Conservation (phyloP, 2,329 filamentous ascomycete genomes). For the Meredithiella fracta region DNA sequence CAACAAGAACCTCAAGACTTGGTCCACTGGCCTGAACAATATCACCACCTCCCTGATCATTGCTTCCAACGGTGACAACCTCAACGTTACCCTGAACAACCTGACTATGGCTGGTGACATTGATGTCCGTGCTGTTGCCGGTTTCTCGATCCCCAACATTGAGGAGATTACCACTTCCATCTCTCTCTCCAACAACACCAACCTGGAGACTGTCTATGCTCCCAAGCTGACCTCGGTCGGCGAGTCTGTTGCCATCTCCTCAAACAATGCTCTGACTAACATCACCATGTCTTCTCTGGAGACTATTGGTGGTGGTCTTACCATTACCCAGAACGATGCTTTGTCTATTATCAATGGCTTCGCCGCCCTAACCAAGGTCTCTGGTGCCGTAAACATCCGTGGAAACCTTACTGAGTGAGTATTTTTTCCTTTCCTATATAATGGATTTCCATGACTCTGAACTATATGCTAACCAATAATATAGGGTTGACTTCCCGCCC, state of each 20-base stretch:
- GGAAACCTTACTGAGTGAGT: slow-evolving; percentile 74
- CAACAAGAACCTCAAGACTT: slow-evolving; percentile 63
- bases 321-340: slow-evolving; percentile 78
- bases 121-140: slow-evolving; percentile 57
- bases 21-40: slow-evolving; percentile 64
- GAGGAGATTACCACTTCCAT: slow-evolving; percentile 59
- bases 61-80: slow-evolving; percentile 59
- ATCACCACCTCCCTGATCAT: slow-evolving; percentile 56
- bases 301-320: slow-evolving; percentile 60
- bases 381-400: slow-evolving; percentile 68
- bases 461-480: slow-evolving; percentile 4
- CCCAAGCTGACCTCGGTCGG: slow-evolving; percentile 56
- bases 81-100: slow-evolving; percentile 60
- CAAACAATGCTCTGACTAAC: slow-evolving; percentile 50
- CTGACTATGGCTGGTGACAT: slow-evolving; percentile 41
- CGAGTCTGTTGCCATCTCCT: slow-evolving; percentile 43
- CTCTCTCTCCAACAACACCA: slow-evolving; percentile 64
- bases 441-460: neutral
- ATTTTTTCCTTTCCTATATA: neutral
- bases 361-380: slow-evolving; percentile 48
- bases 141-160: slow-evolving; percentile 57
- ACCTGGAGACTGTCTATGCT: slow-evolving; percentile 41
- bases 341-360: slow-evolving; percentile 52
- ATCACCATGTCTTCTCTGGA: slow-evolving; percentile 56
- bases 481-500: slow-evolving; percentile 52